Conservation (phyloP, 139 green algal species). For the Chlamydomonas sphaeroides region DNA sequence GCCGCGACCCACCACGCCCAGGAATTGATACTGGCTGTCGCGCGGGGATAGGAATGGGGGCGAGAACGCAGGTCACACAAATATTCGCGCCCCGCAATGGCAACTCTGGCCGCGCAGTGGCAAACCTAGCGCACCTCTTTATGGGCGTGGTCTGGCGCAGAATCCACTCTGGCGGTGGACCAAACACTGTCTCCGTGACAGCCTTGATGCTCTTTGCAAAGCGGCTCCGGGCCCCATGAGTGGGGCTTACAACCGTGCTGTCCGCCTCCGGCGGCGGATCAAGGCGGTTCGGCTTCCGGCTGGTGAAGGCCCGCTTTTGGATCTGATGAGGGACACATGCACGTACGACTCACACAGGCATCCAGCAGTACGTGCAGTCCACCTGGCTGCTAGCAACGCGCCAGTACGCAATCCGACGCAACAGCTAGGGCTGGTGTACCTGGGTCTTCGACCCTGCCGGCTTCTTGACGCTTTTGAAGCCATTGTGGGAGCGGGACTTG, state of each 20-base stretch:
- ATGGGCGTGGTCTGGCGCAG: slow-evolving; percentile 33
- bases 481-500: slow-evolving; percentile 17
- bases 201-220: slow-evolving; percentile 25
- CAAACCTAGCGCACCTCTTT: slow-evolving; percentile 29
- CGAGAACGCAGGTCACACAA: too few species aligned
- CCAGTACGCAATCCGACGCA: too few species aligned
- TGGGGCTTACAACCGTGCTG: neutral
- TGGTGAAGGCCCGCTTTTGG: slow-evolving; percentile 3
- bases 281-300: neutral
- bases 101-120: too few species aligned
- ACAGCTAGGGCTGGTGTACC: too few species aligned
- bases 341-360: too few species aligned
- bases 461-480: neutral
- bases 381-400: too few species aligned
- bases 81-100: too few species aligned
- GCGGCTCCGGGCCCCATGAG: neutral
- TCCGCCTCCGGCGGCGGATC: neutral
- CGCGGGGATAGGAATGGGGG: too few species aligned
- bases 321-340: too few species aligned
- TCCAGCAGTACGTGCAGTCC: too few species aligned
- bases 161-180: slow-evolving; percentile 39
- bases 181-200: slow-evolving; percentile 31
- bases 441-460: too few species aligned
- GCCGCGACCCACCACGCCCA: slow-evolving; percentile 15
- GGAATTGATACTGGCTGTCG: slow-evolving; percentile 44